Conservation (phyloP, 495 filamentous ascomycete genomes). For the Tetracladium marchalianum region DNA sequence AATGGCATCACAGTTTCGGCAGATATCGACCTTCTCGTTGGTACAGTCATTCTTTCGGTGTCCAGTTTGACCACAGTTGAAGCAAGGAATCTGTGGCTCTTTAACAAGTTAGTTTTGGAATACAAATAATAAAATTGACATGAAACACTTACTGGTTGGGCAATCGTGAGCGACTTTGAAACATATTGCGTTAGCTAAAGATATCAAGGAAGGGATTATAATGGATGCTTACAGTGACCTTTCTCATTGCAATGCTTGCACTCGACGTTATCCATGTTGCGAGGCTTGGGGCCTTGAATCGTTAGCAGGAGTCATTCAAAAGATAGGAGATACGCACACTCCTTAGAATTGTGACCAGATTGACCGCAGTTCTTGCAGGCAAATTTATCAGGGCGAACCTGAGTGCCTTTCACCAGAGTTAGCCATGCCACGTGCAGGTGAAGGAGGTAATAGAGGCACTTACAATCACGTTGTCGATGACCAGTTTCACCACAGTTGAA, state of each 20-base stretch:
- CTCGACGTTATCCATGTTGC: slow-evolving; percentile 62
- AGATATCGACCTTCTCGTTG: slow-evolving; percentile 37
- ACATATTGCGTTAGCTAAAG: slow-evolving; percentile 28
- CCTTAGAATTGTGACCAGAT: slow-evolving; percentile 46
- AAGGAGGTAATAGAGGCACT: slow-evolving; percentile 10
- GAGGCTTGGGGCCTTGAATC: slow-evolving; percentile 44
- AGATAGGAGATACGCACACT: slow-evolving; percentile 31
- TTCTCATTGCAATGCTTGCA: slow-evolving; percentile 69
- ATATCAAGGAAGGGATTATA: background rate
- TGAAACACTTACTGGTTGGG: slow-evolving; percentile 26
- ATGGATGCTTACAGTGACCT: slow-evolving; percentile 24
- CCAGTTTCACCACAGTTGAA: slow-evolving; percentile 61
- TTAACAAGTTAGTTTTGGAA: background rate
- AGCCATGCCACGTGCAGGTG: slow-evolving; percentile 2
- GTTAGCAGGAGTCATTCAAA: background rate
- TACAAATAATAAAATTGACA: background rate
- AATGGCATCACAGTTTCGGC: slow-evolving; percentile 62
- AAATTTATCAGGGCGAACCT: slow-evolving; percentile 42
- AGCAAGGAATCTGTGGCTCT: slow-evolving; percentile 35
- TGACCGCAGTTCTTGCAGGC: slow-evolving; percentile 83
- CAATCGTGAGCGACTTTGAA: slow-evolving; percentile 70
- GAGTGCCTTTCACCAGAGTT: slow-evolving; percentile 33
- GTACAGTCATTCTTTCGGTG: slow-evolving; percentile 33
- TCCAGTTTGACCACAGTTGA: slow-evolving; percentile 45
- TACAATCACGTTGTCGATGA: slow-evolving; percentile 64